Conservation (phyloP, 2,329 filamentous ascomycete species). For the Bretziella fagacearum region DNA sequence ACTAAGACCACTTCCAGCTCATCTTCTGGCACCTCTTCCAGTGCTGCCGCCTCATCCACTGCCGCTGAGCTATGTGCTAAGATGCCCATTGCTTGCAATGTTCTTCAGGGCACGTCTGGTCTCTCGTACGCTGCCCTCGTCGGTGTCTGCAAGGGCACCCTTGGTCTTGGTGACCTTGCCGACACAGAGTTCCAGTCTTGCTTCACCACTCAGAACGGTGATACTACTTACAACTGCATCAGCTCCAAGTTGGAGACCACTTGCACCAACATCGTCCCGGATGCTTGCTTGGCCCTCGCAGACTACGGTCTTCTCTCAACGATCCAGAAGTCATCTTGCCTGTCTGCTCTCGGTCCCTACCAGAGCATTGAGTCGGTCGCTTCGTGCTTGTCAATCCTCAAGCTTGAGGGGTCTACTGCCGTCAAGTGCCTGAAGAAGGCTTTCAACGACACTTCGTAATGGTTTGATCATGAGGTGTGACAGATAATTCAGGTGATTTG, state of each 20-base stretch:
- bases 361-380: not conserved
- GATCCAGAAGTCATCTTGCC: not conserved
- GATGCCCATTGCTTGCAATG: constrained; percentile 6
- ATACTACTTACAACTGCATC: constrained; percentile 8
- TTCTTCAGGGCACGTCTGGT: not conserved
- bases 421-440: constrained; percentile 9
- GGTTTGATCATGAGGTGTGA: not conserved
- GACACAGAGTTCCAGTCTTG: constrained; percentile 1
- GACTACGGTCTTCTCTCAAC: constrained; percentile 2
- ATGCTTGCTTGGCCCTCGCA: not conserved
- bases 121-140: not conserved
- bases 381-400: constrained; percentile 3
- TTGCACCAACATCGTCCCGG: constrained; percentile 2
- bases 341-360: constrained; percentile 8
- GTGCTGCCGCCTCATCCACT: not conserved
- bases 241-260: not conserved
- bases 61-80: not conserved
- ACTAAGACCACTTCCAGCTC: constrained; percentile 1
- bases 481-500: not conserved
- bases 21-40: not conserved
- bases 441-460: constrained; percentile 4
- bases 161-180: constrained; percentile 3
- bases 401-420: not conserved
- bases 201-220: not conserved
- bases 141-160: constrained; percentile 1